Base-by-base conservation (phyloP, 2,329 filamentous ascomycete species). In the Cytospora piceae region DNA sequence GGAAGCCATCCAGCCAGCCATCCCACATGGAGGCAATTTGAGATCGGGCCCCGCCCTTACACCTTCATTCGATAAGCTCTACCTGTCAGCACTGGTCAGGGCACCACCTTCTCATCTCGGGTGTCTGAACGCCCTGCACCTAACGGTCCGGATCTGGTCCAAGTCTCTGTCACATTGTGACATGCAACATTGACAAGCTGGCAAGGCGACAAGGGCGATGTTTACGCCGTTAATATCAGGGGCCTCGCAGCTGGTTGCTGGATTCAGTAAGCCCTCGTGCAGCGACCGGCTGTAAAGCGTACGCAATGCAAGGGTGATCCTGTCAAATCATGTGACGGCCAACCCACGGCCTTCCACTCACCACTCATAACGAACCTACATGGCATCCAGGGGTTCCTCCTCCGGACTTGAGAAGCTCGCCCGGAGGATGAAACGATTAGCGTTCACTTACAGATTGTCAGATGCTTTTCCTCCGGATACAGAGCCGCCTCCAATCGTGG, bases 51-150 rank as follows among this genome's bases (percentile, higher is more conserved):
- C 46, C 46, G 46, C 46, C n/a, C n/a, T 2, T 24, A 24, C 12
- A n/a, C 46, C 46, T 49, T 24, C 46, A 20, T 49, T 49, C 46
- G 46, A 49, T 49, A 24, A 49, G 46, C n/a, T 49, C 3, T 24
- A 42, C 46, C n/a, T 12, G 46, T 24, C 46, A 49, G 46, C 9
- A 3, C 46, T 37, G 22, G 22, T 49, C 46, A 49, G n/a, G 46
- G n/a, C 46, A 49, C 46, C 46, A 49, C 22, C 46, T 49, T 49
- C 46, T 49, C 46, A 49, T 49, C n/a, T 46, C n/a, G 46, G 46
- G n/a, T 49, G 46, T 49, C 46, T 49, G 39, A 24, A 49, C 22
- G 24, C 46, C 46, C 46, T 49, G 46, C 46, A 49, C 46, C n/a
- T 49, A 49, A 22, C 46, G 46, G 46, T 22, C 22, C n/a, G 46